phyloP scores from a whole-genome alignment of 441 rosid genomes.

The Rhodomyrtus psidioides region DNA sequence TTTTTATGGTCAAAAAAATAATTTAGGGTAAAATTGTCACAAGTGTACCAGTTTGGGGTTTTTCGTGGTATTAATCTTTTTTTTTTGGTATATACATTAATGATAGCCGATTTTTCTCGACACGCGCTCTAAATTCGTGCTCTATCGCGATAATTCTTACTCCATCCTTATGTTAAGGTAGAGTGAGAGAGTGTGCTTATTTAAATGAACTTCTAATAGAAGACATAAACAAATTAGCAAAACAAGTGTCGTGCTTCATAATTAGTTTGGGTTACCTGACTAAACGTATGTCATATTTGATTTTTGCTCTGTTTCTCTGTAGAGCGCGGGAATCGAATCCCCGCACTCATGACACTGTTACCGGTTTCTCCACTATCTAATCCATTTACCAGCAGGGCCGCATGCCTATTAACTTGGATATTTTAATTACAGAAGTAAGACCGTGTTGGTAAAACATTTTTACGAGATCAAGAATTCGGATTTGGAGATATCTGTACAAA shows the following conservation, averaged over 20 bases:
- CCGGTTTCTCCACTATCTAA: no score
- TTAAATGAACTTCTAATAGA: background rate
- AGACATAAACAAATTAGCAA: background rate
- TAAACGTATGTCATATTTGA: accelerated
- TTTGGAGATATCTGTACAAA: background rate
- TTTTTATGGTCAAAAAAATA: no score
- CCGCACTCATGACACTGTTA: no score
- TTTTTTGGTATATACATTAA: background rate
- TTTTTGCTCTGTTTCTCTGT: no score
- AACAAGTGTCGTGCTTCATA: background rate
- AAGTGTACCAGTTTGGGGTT: no score
- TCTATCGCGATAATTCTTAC: background rate
- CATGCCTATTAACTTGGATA: background rate
- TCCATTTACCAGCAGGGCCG: no score
- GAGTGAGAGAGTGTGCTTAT: background rate
- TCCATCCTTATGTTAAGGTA: background rate
- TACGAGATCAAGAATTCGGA: background rate
- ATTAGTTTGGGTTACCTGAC: background rate
- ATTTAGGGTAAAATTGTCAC: no score
- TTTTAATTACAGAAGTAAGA: background rate
- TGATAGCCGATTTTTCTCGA: background rate
- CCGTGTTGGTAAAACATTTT: no score
- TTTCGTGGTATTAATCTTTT: no score
- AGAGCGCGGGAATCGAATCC: no score
- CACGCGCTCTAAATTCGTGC: background rate